phyloP scores from a whole-genome alignment of 768 basidiomycete genomes.

The Macrolepiota dolichaula region DNA sequence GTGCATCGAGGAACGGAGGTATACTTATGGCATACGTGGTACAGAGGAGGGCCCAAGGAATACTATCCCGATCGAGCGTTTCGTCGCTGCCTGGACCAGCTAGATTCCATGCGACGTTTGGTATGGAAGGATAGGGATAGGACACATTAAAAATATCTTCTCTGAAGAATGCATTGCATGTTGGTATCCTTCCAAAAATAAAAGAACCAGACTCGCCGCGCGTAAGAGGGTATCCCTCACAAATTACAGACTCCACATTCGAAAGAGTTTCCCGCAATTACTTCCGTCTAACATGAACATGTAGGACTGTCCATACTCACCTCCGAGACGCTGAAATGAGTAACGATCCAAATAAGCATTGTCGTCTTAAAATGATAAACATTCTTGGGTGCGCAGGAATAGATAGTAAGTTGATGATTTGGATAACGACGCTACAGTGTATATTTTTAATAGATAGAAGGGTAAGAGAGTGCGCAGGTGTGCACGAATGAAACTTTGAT shows the following conservation, averaged over 20 bases:
- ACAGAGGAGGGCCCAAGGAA: background rate
- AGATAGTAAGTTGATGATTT: slow-evolving; percentile 22
- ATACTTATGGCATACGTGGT: slow-evolving; percentile 21
- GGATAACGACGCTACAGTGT: slow-evolving; percentile 31
- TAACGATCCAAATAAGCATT: no score
- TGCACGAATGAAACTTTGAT: slow-evolving; percentile 18
- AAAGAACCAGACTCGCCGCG: slow-evolving; percentile 24
- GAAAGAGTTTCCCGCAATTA: no score
- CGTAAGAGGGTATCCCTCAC: slow-evolving; percentile 27
- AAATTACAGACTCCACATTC: slow-evolving; percentile 12
- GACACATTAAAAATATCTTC: slow-evolving; percentile 27
- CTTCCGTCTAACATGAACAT: no score
- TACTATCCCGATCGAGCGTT: slow-evolving; percentile 15
- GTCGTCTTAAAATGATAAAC: no score
- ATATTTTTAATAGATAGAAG: slow-evolving; percentile 28
- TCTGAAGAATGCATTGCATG: slow-evolving; percentile 19
- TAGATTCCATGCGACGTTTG: slow-evolving; percentile 20
- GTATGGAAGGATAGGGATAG: slow-evolving; percentile 26
- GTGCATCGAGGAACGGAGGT: slow-evolving; percentile 28
- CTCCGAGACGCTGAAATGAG: slow-evolving; percentile 19
- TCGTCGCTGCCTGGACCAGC: slow-evolving; percentile 26
- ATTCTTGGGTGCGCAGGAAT: no score
- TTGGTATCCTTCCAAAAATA: slow-evolving; percentile 27
- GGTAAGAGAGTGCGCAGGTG: slow-evolving; percentile 23
- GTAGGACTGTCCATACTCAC: no score